phyloP scores from a whole-genome alignment of 495 filamentous ascomycete genomes.

The Letharia lupina region DNA sequence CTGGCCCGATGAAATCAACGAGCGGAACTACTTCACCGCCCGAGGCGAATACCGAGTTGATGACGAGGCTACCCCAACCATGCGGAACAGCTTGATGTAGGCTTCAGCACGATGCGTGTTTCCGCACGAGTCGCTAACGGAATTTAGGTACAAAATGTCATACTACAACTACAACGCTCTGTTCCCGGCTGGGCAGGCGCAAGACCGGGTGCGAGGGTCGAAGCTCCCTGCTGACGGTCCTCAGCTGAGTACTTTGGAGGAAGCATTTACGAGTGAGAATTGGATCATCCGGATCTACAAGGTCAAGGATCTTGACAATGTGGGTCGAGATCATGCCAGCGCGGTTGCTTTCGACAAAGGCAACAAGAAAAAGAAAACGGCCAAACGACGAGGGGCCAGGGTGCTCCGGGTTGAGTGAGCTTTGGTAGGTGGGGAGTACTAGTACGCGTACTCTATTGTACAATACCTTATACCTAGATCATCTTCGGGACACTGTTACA shows the following conservation, averaged over 20 bases:
- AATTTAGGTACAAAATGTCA: conserved; percentile 96
- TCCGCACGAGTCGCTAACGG: background rate
- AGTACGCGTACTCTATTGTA: conserved; percentile 8
- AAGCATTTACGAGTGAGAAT: conserved; percentile 98
- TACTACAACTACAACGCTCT: conserved; percentile 95
- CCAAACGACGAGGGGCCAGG: conserved; percentile 69
- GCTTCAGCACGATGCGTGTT: conserved; percentile 27
- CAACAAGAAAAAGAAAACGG: conserved; percentile 84
- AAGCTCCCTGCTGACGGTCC: conserved; percentile 80
- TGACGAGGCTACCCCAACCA: conserved; percentile 86
- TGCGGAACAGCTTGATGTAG: conserved; percentile 99
- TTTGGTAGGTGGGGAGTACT: conserved; percentile 1
- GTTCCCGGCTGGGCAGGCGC: conserved; percentile 85
- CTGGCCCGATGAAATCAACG: conserved; percentile 98
- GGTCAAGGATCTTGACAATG: conserved; percentile 96
- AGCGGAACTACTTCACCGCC: conserved; percentile 91
- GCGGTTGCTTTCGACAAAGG: conserved; percentile 87
- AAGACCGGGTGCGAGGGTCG: conserved; percentile 79
- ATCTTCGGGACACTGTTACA: background rate
- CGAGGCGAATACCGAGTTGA: conserved; percentile 95
- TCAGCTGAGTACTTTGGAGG: conserved; percentile 79
- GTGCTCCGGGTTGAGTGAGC: conserved; percentile 74
- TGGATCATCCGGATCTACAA: conserved; percentile 99
- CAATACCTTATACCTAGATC: background rate
- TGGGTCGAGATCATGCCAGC: conserved; percentile 79